A percentile compares a stretch with the other conserved stretches of the same genome.
phyloP scores from a whole-genome alignment of 2,329 filamentous ascomycete species.

The Epichloe elymi region DNA sequence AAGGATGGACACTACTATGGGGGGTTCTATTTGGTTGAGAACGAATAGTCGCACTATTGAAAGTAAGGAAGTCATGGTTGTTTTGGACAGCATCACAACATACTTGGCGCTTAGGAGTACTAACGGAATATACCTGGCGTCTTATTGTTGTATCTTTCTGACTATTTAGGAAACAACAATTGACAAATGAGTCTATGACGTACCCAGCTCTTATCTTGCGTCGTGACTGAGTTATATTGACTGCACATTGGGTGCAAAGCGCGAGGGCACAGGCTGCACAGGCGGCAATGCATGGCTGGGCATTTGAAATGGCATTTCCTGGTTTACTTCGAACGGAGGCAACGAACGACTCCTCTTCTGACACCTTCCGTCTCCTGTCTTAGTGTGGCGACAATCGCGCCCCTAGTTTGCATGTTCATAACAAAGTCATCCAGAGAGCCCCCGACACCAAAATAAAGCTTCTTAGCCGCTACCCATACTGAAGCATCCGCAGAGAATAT shows the following conservation, averaged over 20 bases:
- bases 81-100: background rate
- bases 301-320: background rate
- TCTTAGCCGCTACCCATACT: constrained; percentile 62
- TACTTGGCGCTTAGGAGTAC: background rate
- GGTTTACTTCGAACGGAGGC: background rate
- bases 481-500: constrained; percentile 30
- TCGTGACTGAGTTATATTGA: too few relatives aligned
- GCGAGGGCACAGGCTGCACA: background rate
- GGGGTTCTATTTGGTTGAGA: background rate
- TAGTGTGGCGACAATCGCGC: constrained; percentile 34
- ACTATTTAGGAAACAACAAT: background rate
- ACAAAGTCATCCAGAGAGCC: constrained; percentile 69
- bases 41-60: background rate
- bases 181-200: background rate
- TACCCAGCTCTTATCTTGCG: background rate
- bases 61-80: background rate
- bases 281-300: background rate
- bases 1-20: background rate
- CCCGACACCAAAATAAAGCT: constrained; percentile 73
- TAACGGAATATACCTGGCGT: background rate
- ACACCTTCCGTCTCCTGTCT: constrained; percentile 49
- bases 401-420: constrained; percentile 33
- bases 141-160: background rate
- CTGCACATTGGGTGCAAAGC: background rate
- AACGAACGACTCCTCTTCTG: constrained; percentile 43